A percentile compares a stretch with the other conserved stretches of the same genome.
Evolutionary conservation across 139 green algal genomes (phyloP).

Genomic region (Tetraselmis striata): DNA sequence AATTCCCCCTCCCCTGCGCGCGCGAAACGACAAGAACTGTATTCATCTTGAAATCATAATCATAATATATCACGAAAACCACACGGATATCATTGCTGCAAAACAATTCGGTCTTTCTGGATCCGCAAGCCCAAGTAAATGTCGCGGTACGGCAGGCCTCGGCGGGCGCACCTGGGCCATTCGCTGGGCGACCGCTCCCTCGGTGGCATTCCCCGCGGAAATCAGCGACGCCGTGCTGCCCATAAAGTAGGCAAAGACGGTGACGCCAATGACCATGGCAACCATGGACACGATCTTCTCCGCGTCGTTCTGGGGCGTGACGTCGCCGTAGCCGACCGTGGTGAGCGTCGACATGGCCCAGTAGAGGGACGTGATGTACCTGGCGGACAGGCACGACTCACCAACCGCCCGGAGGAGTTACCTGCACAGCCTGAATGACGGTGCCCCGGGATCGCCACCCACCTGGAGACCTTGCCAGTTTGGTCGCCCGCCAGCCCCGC

Average conservation of each 20-base stretch:
- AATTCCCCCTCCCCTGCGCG: too few relatives aligned
- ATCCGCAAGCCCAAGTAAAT: too few relatives aligned
- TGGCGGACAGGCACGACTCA: too few relatives aligned
- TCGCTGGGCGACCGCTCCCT: neutral
- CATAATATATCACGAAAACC: too few relatives aligned
- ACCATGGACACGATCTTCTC: constrained; percentile 36
- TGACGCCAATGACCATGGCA: constrained; percentile 32
- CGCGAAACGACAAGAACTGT: too few relatives aligned
- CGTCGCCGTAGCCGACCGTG: constrained; percentile 39
- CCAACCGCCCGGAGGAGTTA: too few relatives aligned
- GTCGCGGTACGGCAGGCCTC: too few relatives aligned
- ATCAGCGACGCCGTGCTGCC: constrained; percentile 29
- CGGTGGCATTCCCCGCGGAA: constrained; percentile 21
- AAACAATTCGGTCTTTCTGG: too few relatives aligned
- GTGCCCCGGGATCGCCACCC: too few relatives aligned
- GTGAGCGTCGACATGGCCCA: constrained; percentile 40
- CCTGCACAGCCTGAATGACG: too few relatives aligned
- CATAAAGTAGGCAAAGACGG: constrained; percentile 37
- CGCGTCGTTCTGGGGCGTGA: constrained; percentile 19
- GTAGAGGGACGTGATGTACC: constrained; percentile 33
- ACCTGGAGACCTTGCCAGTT: neutral
- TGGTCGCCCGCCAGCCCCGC: neutral
- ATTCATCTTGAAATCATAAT: too few relatives aligned
- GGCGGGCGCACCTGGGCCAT: neutral
- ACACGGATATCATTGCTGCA: too few relatives aligned